Conservation (phyloP, 345 rosid genomes). For the Ailanthus altissimus region DNA sequence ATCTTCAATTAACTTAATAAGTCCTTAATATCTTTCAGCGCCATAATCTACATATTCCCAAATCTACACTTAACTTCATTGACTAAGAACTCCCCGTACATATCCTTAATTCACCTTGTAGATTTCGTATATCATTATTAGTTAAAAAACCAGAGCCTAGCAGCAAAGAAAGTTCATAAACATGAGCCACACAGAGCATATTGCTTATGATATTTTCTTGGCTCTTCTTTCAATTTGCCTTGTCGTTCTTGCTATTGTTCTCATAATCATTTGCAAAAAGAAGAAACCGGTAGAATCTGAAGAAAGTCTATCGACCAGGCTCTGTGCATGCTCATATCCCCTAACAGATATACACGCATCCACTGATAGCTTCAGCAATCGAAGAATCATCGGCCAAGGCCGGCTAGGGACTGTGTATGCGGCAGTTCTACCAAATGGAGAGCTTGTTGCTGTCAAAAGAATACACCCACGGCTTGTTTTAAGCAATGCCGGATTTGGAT, state of each 20-base stretch:
- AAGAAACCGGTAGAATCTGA: slow-evolving; percentile 57
- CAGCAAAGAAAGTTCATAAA: slow-evolving; percentile 7
- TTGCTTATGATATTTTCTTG: slow-evolving; percentile 50
- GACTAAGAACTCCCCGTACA: not conserved
- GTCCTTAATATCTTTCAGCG: not conserved
- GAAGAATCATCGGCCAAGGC: slow-evolving; percentile 62
- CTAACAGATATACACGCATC: slow-evolving; percentile 69
- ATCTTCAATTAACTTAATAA: no score
- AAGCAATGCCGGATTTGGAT: slow-evolving; percentile 70
- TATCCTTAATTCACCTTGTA: no score
- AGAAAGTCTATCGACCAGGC: slow-evolving; percentile 42
- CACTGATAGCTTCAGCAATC: slow-evolving; percentile 65
- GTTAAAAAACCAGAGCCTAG: not conserved
- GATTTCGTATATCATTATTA: not conserved
- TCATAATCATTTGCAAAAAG: slow-evolving; percentile 46
- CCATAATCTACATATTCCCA: slow-evolving; percentile 4
- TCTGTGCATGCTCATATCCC: slow-evolving; percentile 37
- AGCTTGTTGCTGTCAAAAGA: slow-evolving; percentile 68
- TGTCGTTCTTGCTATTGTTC: slow-evolving; percentile 44
- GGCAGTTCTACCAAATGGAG: slow-evolving; percentile 41
- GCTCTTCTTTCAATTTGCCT: slow-evolving; percentile 48
- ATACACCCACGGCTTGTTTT: slow-evolving; percentile 69
- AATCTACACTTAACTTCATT: not conserved
- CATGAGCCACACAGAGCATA: slow-evolving; percentile 43
- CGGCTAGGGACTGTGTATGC: slow-evolving; percentile 70